These are phyloP conservation scores for Chrysopogon serrulatus DNA, from an alignment of 176 grass and related monocot species.

Conservation along the genomic window DNA sequence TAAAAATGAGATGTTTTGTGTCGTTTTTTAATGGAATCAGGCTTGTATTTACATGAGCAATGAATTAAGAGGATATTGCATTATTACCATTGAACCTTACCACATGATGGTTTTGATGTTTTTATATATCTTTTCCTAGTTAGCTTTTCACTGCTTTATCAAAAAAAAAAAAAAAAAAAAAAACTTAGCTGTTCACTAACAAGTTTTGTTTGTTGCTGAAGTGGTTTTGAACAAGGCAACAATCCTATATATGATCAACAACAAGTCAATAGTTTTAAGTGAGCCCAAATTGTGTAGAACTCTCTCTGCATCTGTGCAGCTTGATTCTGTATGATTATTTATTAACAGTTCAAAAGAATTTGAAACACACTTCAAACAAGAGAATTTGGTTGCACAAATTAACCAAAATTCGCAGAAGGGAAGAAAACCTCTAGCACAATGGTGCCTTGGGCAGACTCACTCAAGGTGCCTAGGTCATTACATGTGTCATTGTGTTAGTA, in stretches of 20 bases:
- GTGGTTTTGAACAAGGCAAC: background rate
- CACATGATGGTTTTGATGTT: background rate
- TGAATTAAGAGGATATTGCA: background rate
- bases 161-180: too few relatives aligned
- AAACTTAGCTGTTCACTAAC: too few relatives aligned
- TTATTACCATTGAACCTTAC: background rate
- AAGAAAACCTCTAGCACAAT: background rate
- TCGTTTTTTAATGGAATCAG: background rate
- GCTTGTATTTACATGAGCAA: background rate
- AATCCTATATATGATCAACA: too few relatives aligned
- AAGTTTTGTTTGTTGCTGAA: background rate
- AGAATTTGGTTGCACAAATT: background rate
- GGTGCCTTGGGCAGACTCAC: background rate
- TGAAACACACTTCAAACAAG: background rate
- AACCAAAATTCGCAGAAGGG: background rate
- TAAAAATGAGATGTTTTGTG: background rate
- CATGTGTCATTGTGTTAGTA: background rate
- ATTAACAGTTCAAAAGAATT: background rate
- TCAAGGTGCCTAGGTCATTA: background rate
- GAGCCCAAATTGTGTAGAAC: background rate
- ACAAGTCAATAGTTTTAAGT: background rate
- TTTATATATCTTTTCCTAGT: background rate
- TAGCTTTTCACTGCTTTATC: too few relatives aligned
- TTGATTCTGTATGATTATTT: background rate
- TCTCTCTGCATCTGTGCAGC: background rate